Base-by-base conservation (phyloP, 306 rosid species). In the Gillenia trifoliata region DNA sequence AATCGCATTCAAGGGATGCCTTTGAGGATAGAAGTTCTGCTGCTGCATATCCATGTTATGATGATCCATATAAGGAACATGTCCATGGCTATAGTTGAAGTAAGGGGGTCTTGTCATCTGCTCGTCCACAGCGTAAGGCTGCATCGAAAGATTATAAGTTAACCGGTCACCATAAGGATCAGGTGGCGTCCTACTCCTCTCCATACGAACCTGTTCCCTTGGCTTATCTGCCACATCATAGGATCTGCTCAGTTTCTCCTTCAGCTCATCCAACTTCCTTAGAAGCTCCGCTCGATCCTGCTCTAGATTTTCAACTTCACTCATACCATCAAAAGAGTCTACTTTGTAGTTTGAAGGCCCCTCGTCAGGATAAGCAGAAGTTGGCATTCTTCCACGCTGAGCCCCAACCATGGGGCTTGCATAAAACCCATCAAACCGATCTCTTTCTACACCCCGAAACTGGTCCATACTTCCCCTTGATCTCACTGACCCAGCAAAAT, bases 231-330 rank as follows among this genome's bases (percentile, higher is more conserved):
- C 85, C 56, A 68, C 72, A 71, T 68, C 74, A 59, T 75, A 52
- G 34, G 79, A 83, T 57, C 69, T 69, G 45, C 78, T 75, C 72
- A 80, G 71, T 81, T 81, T 79, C n/a, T 64, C 80, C 76, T 86
- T 80, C 82, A 83, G 62, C 76, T 80, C 85, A 56, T 86, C 89
- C 73, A 86, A 71, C 76, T 74, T 80, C 77, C 78, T 72, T 33
- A 86, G 82, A 56, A 86, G 83, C 66, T 80, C 87, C 25, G 74
- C 72, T 49, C 73, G 76, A 75, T 65, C 76, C 3, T 66, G 83
- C 30, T 78, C 80, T 30, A 80, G 56, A 57, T 74, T 52, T 38
- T 72, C 80, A 40, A 78, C 68, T 30, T 62, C 79, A 70, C 30
- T 19, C 30, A 41, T 45, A 76, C 61, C 78, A 66, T 71, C 62